These are phyloP conservation scores for Ogataea trehaloabstinens DNA, from an alignment of 805 yeast species.

Conservation along the genomic window DNA sequence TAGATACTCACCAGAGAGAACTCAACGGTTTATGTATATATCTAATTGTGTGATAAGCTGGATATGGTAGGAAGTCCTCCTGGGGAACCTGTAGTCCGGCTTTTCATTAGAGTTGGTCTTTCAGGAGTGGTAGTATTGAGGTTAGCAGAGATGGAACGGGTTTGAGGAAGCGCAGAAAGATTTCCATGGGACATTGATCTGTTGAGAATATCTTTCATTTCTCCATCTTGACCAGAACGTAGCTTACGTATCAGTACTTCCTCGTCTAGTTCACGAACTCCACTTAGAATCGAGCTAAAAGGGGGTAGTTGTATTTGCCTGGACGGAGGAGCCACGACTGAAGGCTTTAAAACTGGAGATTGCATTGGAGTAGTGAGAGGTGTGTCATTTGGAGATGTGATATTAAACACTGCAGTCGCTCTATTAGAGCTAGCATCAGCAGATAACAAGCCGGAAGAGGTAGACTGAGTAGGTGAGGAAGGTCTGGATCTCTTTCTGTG, in stretches of 20 bases:
- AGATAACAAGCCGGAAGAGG: conserved; percentile 38
- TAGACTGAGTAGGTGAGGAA: conserved; percentile 19
- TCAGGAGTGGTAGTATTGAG: conserved; percentile 1
- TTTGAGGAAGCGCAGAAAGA: conserved; percentile 14
- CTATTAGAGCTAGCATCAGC: conserved; percentile 30
- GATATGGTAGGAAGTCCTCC: conserved; percentile 21
- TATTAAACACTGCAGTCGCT: conserved; percentile 30
- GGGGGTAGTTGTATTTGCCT: conserved; percentile 30
- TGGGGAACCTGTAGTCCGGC: conserved; percentile 12
- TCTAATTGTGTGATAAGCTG: conserved; percentile 8
- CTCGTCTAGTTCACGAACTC: conserved; percentile 25
- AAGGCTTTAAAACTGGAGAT: conserved; percentile 35
- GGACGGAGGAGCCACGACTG: conserved; percentile 3
- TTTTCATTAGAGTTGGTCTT: conserved; percentile 10
- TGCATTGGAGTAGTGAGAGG: conserved; percentile 36
- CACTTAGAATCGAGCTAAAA: conserved; percentile 30
- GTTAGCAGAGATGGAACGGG: conserved; percentile 9
- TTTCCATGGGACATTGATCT: conserved; percentile 26
- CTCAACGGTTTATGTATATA: no score
- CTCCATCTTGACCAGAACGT: conserved; percentile 24
- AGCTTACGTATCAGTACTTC: conserved; percentile 25
- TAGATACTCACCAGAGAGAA: no score
- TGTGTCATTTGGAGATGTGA: conserved; percentile 34
- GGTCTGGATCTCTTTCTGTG: conserved; percentile 38
- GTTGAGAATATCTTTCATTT: conserved; percentile 27